Percentiles rank a stretch among this genome's conserved stretches.
Conservation (phyloP, 164 flowering plant genomes). For the Magnolia kwangsiensis region DNA sequence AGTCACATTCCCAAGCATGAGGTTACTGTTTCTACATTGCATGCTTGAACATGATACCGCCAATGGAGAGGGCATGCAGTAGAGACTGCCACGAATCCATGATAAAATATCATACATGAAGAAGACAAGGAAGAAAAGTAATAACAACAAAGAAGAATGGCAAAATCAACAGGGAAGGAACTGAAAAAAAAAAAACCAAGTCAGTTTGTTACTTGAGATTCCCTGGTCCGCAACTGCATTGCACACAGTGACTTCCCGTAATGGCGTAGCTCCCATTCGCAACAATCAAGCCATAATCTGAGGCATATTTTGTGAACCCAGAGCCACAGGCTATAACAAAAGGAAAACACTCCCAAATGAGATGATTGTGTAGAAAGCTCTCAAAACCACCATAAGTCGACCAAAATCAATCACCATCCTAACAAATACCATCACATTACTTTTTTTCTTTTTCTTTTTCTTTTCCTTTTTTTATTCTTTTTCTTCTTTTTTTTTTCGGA, state of each 20-base stretch:
- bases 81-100: constrained; percentile 48
- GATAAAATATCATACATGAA: background rate
- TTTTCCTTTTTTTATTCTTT: too few relatives aligned
- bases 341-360: background rate
- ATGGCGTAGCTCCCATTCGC: constrained; percentile 94
- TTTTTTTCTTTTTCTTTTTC: too few relatives aligned
- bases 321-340: constrained; percentile 74
- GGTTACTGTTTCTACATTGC: constrained; percentile 87
- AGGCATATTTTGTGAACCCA: constrained; percentile 50
- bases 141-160: background rate
- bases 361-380: background rate
- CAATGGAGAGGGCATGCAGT: constrained; percentile 81
- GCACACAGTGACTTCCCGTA: constrained; percentile 89
- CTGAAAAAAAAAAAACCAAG: background rate
- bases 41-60: constrained; percentile 94
- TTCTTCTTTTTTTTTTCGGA: too few relatives aligned
- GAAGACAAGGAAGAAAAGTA: background rate
- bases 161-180: background rate
- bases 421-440: background rate
- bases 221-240: constrained; percentile 95
- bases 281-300: constrained; percentile 66
- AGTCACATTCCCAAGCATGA: constrained; percentile 81
- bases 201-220: constrained; percentile 56
- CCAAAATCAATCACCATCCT: background rate
- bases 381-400: background rate